Percentiles rank a stretch among this genome's conserved stretches.
These are phyloP conservation scores for Conringia planisiliqua DNA, from an alignment of 345 rosid species.

Conservation along the genomic window DNA sequence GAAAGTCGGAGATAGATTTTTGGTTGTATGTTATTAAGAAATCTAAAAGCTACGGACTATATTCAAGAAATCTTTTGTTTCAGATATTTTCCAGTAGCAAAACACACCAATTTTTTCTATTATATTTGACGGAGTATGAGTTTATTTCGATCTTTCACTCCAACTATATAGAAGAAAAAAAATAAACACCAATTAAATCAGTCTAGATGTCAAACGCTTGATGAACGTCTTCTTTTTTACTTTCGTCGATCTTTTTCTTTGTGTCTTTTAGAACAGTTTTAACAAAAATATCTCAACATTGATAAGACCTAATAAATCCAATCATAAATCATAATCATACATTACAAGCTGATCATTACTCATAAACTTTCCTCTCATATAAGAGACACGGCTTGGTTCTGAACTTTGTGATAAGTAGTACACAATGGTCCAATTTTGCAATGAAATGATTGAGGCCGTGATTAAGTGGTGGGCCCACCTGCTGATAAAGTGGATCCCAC, in stretches of 20 bases:
- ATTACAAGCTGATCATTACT: background rate
- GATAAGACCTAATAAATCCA: background rate
- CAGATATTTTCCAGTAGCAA: background rate
- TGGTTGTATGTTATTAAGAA: background rate
- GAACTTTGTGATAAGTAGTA: background rate
- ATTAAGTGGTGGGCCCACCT: conserved; percentile 8
- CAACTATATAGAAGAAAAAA: background rate
- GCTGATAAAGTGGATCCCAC: conserved; percentile 16
- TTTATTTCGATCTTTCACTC: background rate
- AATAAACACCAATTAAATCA: background rate
- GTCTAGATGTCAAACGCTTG: background rate
- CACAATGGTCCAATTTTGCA: conserved; percentile 6
- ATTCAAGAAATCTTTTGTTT: background rate
- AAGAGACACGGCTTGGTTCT: background rate
- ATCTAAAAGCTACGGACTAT: background rate
- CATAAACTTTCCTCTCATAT: background rate
- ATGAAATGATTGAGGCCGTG: conserved; percentile 17
- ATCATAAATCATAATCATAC: background rate
- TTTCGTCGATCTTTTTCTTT: background rate
- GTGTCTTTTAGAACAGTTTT: background rate
- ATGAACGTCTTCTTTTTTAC: background rate
- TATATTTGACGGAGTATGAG: background rate
- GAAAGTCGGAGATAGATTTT: background rate
- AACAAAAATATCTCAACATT: background rate
- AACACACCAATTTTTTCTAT: too few relatives aligned